Conservation (phyloP, 225 moss, liverwort and hornwort genomes). For the Sphagnum tenellum region DNA sequence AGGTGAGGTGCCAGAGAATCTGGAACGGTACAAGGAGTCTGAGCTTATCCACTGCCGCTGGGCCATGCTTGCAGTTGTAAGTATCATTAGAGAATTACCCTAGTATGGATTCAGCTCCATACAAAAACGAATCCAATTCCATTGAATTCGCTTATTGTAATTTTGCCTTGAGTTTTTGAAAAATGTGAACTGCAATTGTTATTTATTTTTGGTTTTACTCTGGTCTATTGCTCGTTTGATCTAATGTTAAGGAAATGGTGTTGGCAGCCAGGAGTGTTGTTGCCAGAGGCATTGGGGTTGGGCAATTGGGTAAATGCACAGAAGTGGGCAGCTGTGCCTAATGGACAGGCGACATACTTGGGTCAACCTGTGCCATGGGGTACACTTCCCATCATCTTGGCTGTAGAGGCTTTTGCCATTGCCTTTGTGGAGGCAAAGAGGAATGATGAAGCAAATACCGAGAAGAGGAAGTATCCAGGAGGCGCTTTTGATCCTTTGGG, state of each 20-base stretch:
- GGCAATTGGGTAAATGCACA: constrained; percentile 86
- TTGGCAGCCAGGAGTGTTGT: constrained; percentile 67
- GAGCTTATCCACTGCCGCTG: constrained; percentile 78
- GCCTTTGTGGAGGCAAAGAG: constrained; percentile 78
- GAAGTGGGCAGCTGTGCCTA: constrained; percentile 83
- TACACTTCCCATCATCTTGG: constrained; percentile 59
- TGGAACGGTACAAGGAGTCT: constrained; percentile 82
- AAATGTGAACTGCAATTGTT: too few relatives aligned
- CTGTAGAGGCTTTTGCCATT: constrained; percentile 54
- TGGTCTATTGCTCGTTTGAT: too few relatives aligned
- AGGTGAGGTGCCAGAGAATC: constrained; percentile 74
- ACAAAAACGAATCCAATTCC: too few relatives aligned
- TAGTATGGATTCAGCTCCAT: too few relatives aligned
- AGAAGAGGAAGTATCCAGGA: constrained; percentile 92
- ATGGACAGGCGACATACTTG: constrained; percentile 76
- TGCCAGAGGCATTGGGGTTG: constrained; percentile 77
- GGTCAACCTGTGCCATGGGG: constrained; percentile 89
- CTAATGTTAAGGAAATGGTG: too few relatives aligned
- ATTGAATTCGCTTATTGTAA: too few relatives aligned
- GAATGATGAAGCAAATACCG: constrained; percentile 58
- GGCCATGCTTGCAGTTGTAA: constrained; percentile 86
- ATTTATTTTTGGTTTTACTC: too few relatives aligned
- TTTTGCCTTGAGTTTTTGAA: too few relatives aligned
- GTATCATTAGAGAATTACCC: constrained; percentile 1
- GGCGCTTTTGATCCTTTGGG: constrained; percentile 82